Base-by-base conservation (phyloP, 2,329 filamentous ascomycete genomes). In the Fusarium sp. region DNA sequence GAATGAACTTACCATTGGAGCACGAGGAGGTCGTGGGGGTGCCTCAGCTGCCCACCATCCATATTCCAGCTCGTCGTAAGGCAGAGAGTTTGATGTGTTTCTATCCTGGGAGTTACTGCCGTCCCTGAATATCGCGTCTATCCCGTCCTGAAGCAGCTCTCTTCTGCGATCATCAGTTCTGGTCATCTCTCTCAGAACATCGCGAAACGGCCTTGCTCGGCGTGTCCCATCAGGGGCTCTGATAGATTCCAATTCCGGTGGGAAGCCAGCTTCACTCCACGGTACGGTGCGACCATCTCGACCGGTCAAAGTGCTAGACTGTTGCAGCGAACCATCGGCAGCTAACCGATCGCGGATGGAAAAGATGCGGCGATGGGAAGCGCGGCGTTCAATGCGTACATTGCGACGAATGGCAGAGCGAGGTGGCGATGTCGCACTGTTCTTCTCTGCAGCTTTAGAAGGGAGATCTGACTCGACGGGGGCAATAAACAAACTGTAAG, bases 401-500 rank as follows among this genome's bases (percentile, higher is more conserved):
- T 69, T 52, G 57, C 81, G 82, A 48, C 82, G 79, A 38, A 84
- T 83, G n/a, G 78, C 73, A 13, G 82, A 80, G 48, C 82, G 82
- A 43, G 77, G 69, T 38, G 76, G 75, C 24, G 78, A 78, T 8
- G 75, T 66, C 20, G 70, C 57, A 41, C 69, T 50, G 50, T 39
- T 63, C 60, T 79, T 83, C 37, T 72, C 69, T 26, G 77, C 66
- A 33, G 78, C 54, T 66, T 82, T 83, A 46, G 75, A 69, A 16
- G 77, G 71, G 43, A 83, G 56, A 63, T 84, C 82, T 47, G 83
- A 83, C 69, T 84, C 80, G 67, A 83, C 79, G 33, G 82, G 82
- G 37, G 83, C 81, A 54, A 84, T 73, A 66, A 84, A 85, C 31
- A 85, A 76, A 66, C 84, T 85, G 65, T 57, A 53, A 43, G 41